Evolutionary conservation across 2,329 filamentous ascomycete species (phyloP), one percentile per base, ranked within the genome.

Genomic region (Beauveria australis): DNA sequence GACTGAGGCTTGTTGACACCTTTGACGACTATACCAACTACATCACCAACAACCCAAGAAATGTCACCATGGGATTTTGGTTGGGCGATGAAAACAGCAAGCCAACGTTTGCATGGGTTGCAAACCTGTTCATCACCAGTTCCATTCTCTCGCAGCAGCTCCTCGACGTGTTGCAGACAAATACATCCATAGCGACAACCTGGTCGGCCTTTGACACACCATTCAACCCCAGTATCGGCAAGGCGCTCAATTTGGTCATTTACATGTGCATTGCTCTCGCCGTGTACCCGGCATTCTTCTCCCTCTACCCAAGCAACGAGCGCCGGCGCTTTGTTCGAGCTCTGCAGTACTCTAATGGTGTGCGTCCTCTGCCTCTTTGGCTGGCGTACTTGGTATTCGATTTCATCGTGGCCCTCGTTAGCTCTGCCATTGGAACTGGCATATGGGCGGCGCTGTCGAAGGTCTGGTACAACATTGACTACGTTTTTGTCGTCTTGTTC

Each of bases 301-400:
- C 89, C 0, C 77, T 97, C 5, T 97, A 97, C 69, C 90, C 91
- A 0, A 96, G 91, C n/a, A 78, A 89, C 30, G 92, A 97, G 72
- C 82, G 91, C 28, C 78, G 91, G 12, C 79, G 86, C 54, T 89
- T 91, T 64, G 90, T 97, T 26, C 84, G 92, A 56, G 89, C 89
- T 18, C 78, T 97, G 33, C 88, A 97, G 72, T 97, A 96, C 74
- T 95, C 90, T 59, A 97, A 96, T 69, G 92, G 92, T 52, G 91
- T 96, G 30, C 81, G 89, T 14, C 87, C 89, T 0, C 78, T 89
- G 9, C 91, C 92, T 0, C 78, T 97, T 1, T 97, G 93, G 92
- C 74, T 90, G 5, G 90, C 92, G 1, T 95, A 97, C 69, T 79
- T 89, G 1, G 69, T 79, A 0, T 96, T 96, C 68, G 92, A 97